A percentile compares a stretch with the other conserved stretches of the same genome.
Conservation (phyloP, 2,329 filamentous ascomycete genomes). For the Scleromitrula shiraiana region DNA sequence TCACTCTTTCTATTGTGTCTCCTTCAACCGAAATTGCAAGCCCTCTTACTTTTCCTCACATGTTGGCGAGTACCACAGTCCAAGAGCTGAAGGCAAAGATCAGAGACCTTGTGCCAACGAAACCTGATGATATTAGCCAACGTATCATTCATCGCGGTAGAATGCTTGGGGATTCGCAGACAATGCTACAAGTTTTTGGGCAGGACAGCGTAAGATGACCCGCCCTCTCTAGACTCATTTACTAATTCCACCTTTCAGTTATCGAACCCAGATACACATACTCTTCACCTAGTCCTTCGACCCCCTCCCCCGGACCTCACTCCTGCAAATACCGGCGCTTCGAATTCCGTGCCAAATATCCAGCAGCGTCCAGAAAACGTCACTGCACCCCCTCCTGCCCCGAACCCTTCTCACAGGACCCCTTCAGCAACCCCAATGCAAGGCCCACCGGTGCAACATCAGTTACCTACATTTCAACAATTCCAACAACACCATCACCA, state of each 20-base stretch:
- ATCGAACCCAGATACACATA: conserved; percentile 39
- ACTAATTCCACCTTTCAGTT: conserved; percentile 30
- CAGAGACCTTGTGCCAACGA: conserved; percentile 41
- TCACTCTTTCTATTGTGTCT: conserved; percentile 52
- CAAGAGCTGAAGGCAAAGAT: conserved; percentile 51
- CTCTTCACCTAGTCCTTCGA: conserved; percentile 46
- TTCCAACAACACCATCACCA: conserved; percentile 23
- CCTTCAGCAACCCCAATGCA: background rate
- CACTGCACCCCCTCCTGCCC: conserved; percentile 13
- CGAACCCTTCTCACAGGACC: conserved; percentile 14
- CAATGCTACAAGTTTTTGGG: conserved; percentile 49
- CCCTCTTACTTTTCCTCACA: conserved; percentile 41
- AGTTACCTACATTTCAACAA: conserved; percentile 14
- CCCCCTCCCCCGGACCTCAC: conserved; percentile 26
- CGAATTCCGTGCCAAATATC: background rate
- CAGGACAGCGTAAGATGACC: conserved; percentile 33
- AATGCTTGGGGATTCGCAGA: conserved; percentile 47
- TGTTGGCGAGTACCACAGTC: conserved; percentile 45
- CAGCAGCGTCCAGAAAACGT: conserved; percentile 6
- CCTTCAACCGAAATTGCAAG: conserved; percentile 47
- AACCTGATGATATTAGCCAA: conserved; percentile 46
- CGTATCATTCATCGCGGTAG: conserved; percentile 54
- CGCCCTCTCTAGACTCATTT: conserved; percentile 3
- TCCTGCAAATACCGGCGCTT: conserved; percentile 1
- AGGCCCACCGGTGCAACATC: background rate